These are phyloP conservation scores for Fusarium continuum DNA, from an alignment of 2,329 filamentous ascomycete species.

Conservation along the genomic window DNA sequence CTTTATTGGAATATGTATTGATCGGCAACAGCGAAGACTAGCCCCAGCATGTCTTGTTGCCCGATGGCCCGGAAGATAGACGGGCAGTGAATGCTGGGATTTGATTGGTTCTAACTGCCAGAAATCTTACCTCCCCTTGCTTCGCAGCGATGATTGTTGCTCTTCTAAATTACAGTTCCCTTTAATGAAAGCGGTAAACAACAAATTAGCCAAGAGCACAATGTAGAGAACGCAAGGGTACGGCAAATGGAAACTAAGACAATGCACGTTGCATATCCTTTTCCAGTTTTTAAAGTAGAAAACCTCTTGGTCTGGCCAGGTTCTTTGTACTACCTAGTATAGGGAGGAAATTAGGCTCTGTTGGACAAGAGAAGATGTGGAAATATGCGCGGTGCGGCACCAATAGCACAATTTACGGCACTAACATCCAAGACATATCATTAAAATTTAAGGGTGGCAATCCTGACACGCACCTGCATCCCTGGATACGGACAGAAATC, in stretches of 20 bases:
- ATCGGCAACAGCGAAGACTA: slow-evolving; percentile 6
- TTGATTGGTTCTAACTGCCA: background rate
- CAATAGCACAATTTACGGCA: background rate
- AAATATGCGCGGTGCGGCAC: background rate
- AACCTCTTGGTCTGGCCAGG: background rate
- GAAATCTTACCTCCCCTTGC: background rate
- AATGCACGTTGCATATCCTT: background rate
- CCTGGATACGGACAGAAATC: background rate
- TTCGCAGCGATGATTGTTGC: background rate
- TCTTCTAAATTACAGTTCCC: background rate
- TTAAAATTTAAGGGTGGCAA: background rate
- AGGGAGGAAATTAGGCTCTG: background rate
- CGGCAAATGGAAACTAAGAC: background rate
- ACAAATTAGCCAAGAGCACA: background rate
- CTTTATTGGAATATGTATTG: background rate
- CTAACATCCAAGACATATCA: background rate
- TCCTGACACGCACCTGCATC: background rate
- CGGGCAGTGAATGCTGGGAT: background rate
- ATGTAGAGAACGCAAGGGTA: background rate
- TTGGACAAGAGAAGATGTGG: background rate
- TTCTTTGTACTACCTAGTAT: background rate
- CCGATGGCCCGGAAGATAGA: slow-evolving; percentile 1
- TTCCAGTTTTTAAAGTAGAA: background rate
- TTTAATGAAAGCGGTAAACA: background rate
- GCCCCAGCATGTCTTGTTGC: background rate